Evolutionary conservation across 2,329 filamentous ascomycete genomes (phyloP), one percentile per base, ranked within the genome.

Genomic region (Anthostomella pinea): DNA sequence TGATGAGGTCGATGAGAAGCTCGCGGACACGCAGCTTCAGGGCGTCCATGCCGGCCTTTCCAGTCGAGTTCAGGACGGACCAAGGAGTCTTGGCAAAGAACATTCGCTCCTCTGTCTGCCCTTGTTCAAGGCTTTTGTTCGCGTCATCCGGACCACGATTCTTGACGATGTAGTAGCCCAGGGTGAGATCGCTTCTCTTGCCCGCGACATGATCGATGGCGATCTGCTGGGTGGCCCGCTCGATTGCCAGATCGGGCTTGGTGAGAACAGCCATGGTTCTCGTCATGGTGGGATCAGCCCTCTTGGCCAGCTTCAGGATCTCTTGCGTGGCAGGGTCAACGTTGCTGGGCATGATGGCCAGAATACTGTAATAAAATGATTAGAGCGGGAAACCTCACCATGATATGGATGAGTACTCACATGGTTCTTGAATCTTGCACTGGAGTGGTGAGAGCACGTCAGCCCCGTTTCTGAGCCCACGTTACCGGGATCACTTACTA

Each of bases 221-320:
- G 1, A 60, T 60, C 0, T 58, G 49, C 17, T 68, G 58, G 1
- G 57, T 66, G 0, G 59, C 58, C 0, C 52, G 38, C 30, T 76
- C 72, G 0, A 52, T 53, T 0, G 72, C 68, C 0, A 81, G 58
- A 38, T 85, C 80, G 0, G 69, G 67, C 40, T 75, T 75, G 0
- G 71, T 75, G 3, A 75, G 56, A 13, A 60, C 54, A 3, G 49
- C 56, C 56, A 59, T 57, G 2, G 57, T 60, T 29, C 57, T 48
- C 3, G 33, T 48, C 52, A 57, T 57, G 2, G n/a, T 33, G 0
- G 51, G 50, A 23, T 61, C 58, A 3, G 52, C 58, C 8, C 56
- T 39, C 11, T 56, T 62, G 2, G 65, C 65, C 2, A 67, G 44
- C 26, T 59, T 57, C 5, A 69, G 39, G 9, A 69, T 60, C 17